Base-by-base conservation (phyloP, 306 rosid genomes). In the Erythrophleum fordii region DNA sequence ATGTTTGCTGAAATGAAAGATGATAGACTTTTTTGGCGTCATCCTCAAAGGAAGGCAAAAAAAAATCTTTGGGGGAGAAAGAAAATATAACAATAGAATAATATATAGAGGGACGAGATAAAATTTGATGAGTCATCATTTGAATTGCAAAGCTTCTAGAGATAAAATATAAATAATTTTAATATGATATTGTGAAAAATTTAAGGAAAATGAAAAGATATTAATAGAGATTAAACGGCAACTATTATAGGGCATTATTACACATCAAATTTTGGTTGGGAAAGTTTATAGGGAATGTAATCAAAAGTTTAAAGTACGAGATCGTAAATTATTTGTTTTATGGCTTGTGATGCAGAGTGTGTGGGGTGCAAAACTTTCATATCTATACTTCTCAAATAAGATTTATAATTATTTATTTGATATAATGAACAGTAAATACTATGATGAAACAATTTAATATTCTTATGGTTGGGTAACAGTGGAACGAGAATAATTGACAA, bases 401-500 rank as follows among this genome's bases (percentile, higher is more conserved):
- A 58, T 25, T 11, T 58, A 58, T 26, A 58, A 58, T 61, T 25
- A 59, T 11, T 58, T 58, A 59, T 20, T 60, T 28, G 12, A 34
- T 66, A 20, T 1, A 66, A 66, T 37, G 49, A 65, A 11, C 49
- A 8, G 51, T 5, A 65, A 18, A 18, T 35, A 1, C 70, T 17
- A 17, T 5, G 70, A 44, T 8, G 70, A 35, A 65, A 64, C 31
- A 53, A 17, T 22, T 3, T 23, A 9, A 58, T 35, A 35, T 3
- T 10, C 39, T 7, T 10, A n/a, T n/a, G 3, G 23, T 49, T 5
- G 41, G 44, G n/a, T 35, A 18, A 77, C 9, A 42, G 80, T 72
- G 23, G 61, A 55, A 9, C 3, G 6, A 70, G 55, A 77, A 77
- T 42, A 23, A 49, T 81, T 45, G 20, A 25, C 31, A 73, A 52